Base-by-base conservation (phyloP, 345 rosid species). In the Fremontodendron californicum region DNA sequence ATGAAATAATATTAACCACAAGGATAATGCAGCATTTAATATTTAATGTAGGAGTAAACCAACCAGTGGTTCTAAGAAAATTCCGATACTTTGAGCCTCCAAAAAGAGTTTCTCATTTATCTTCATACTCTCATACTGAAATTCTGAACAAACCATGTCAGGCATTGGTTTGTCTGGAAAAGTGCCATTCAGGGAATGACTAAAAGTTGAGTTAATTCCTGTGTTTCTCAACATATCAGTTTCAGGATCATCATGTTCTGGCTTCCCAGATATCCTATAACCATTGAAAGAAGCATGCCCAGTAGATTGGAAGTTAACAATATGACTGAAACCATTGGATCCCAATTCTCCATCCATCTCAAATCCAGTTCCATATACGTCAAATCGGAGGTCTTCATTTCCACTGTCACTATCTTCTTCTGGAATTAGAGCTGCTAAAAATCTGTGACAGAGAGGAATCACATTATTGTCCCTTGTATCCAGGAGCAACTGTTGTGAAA, bases 61-160 rank as follows among this genome's bases (percentile, higher is more conserved):
- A 87, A 96, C 99, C 95, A 78, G 40, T 71, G 87, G 86, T 73
- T 92, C 96, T 81, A 90, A 88, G 84, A 87, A 91, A 80, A 92
- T 91, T 69, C 97, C 97, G 78, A 96, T 81, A 82, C 95, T 93
- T 70, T 90, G 89, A 77, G 92, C 79, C 84, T 96, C 99, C 90
- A 92, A 71, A 78, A 76, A 79, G 79, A 96, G 87, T 86, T 87
- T 96, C 79, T 93, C 93, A 76, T 87, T 85, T 51, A 88, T 83
- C 78, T 80, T 82, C 92, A 87, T 81, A 76, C 63, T 84, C 81
- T 86, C 93, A 79, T 89, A 89, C 63, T 85, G 88, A 79, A 84
- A 73, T 74, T 90, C 87, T 78, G 94, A 80, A 86, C 81, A 84
- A 69, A 80, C 80, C 58, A 67, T 73, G 74, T 83, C 58, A 33